Base-by-base conservation (phyloP, 2,329 filamentous ascomycete genomes). In the Cephalotrichum gorgonifer region DNA sequence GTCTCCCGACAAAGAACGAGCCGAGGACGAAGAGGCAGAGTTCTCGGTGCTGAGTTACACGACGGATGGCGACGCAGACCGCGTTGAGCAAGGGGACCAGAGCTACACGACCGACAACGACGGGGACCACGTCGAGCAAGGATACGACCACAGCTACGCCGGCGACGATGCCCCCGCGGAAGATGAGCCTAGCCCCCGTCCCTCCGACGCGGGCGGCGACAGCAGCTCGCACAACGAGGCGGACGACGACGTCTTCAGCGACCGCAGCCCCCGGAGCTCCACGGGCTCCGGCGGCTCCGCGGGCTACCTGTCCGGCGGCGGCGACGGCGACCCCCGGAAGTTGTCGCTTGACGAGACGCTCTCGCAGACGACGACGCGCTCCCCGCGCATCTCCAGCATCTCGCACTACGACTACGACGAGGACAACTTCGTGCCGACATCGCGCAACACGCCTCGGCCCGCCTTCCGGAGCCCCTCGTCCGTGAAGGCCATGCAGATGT, bases 41-140 rank as follows among this genome's bases (percentile, higher is more conserved):
- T 49, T 43, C 14, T 49, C 47, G 20, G 35, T 44, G 11, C 22
- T 49, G 9, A 49, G 47, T 30, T 22, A 38, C 28, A 38, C 17
- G 7, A 49, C 39, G 6, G 47, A 49, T 17, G 38, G 20, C 12
- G 31, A 47, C 30, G 44, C n/a, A 26, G 31, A 39, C 11, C 30
- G 15, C 15, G 28, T 33, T 38, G 47, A 95, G 74, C 74, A 91
- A 78, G 53, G 91, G 90, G 76, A 98, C 98, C 62, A 95, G 53
- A 91, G 90, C 76, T 98, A 98, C 62, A 95, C 93, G 64, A 98
- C 93, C 63, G 98, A 98, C 53, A 53, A 46, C 25, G 51, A 51
- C n/a, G 53, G 91, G 90, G 76, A 98, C 98, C 62, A 95, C 93
- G 64, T 98, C 93, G 63, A 98, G 98, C 53, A 53, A 46, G 30